These are phyloP conservation scores for Rhodotorula diobovata DNA, from an alignment of 768 basidiomycete genomes.

Conservation along the genomic window DNA sequence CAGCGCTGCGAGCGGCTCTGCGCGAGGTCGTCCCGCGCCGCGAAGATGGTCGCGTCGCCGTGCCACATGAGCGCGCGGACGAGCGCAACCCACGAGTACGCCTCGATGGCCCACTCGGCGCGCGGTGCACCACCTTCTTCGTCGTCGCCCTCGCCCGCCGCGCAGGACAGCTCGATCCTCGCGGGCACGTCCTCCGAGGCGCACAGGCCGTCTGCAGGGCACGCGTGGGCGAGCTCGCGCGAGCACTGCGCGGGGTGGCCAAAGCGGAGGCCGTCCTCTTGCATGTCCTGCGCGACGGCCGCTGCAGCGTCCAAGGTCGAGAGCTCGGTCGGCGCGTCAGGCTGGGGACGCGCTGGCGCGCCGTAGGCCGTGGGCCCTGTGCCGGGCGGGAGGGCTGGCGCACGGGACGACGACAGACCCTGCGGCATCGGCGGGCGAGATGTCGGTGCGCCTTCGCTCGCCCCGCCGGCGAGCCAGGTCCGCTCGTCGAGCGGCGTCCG, in stretches of 20 bases:
- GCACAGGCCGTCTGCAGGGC: conserved; percentile 17
- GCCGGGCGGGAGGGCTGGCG: not conserved
- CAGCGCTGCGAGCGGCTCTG: conserved; percentile 6
- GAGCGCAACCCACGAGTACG: conserved; percentile 18
- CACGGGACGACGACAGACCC: not conserved
- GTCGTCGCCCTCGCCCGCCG: not conserved
- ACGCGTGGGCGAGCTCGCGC: conserved; percentile 19
- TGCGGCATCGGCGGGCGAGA: not conserved
- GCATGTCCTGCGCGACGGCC: not conserved
- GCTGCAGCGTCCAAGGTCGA: not conserved
- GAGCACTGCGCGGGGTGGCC: conserved; percentile 32
- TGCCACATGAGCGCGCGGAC: conserved; percentile 35
- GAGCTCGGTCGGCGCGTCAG: not conserved
- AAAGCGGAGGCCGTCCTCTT: conserved; percentile 27
- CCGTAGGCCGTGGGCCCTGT: not conserved
- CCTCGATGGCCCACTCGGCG: conserved; percentile 28
- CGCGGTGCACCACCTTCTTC: not conserved
- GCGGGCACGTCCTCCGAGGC: not conserved
- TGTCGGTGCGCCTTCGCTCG: too few relatives aligned
- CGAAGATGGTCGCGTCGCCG: conserved; percentile 19
- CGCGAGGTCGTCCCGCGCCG: conserved; percentile 6
- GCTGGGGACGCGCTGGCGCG: not conserved
- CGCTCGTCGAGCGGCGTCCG: not conserved
- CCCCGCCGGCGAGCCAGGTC: not conserved
- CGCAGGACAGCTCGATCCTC: conserved; percentile 13